Evolutionary conservation across 306 rosid species (phyloP).

Genomic region (Begonia peltatifolia): DNA sequence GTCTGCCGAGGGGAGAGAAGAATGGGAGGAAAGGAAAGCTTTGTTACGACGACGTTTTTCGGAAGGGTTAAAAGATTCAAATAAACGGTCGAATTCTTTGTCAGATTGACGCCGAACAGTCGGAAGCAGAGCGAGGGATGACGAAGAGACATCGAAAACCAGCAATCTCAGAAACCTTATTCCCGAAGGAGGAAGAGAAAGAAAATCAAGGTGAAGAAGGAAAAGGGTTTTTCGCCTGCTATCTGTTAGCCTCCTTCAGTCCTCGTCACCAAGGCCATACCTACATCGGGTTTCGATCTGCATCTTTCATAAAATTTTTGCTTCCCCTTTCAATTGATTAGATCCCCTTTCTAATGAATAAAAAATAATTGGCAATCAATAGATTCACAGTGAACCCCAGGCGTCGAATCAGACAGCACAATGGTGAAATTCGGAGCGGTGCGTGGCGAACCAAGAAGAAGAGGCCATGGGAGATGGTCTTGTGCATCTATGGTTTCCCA

Average conservation of each 20-base stretch:
- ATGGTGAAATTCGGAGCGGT: conserved; percentile 84
- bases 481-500: conserved; percentile 89
- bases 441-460: conserved; percentile 72
- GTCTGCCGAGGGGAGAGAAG: too few relatives aligned
- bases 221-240: conserved; percentile 67
- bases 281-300: conserved; percentile 54
- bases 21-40: too few relatives aligned
- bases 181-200: conserved; percentile 4
- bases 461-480: conserved; percentile 96
- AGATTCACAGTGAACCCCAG: conserved; percentile 93
- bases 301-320: neutral
- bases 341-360: neutral
- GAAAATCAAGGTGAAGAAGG: conserved; percentile 16
- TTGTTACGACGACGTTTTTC: too few relatives aligned
- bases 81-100: conserved; percentile 64
- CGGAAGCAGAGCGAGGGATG: conserved; percentile 22
- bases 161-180: conserved; percentile 20
- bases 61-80: too few relatives aligned
- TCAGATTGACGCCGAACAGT: conserved; percentile 1
- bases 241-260: conserved; percentile 57
- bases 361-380: neutral
- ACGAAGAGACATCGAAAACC: conserved; percentile 27
- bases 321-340: conserved; percentile 1
- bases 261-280: conserved; percentile 90
- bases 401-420: conserved; percentile 87